phyloP scores from a whole-genome alignment of 352 stramenopile species.

The Phytophthora chlamydospora region DNA sequence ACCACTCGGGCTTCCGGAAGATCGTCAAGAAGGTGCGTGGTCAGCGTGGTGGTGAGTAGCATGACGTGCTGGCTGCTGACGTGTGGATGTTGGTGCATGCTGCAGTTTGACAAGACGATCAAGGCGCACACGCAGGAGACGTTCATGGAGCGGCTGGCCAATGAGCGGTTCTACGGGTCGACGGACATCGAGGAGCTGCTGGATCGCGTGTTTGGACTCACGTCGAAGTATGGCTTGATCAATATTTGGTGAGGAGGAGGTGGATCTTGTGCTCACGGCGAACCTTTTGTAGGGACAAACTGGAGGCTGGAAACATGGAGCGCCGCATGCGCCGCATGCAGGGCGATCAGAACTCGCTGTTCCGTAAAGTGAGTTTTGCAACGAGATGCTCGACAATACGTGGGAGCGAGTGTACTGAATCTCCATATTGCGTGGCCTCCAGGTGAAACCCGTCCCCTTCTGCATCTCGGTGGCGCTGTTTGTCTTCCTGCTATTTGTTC shows the following conservation, averaged over 20 bases:
- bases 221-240: conserved; percentile 65
- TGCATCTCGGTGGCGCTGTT: conserved; percentile 77
- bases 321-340: conserved; percentile 82
- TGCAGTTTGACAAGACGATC: conserved; percentile 92
- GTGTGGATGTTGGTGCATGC: background rate
- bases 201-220: conserved; percentile 78
- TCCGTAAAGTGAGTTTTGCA: conserved; percentile 69
- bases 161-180: conserved; percentile 80
- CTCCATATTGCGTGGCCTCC: conserved; percentile 1
- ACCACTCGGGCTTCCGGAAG: conserved; percentile 93
- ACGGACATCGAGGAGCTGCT: conserved; percentile 83
- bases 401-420: conserved; percentile 12
- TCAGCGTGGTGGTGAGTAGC: background rate
- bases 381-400: conserved; percentile 6
- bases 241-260: background rate
- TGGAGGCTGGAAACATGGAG: conserved; percentile 90
- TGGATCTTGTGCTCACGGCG: conserved; percentile 8
- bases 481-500: conserved; percentile 72
- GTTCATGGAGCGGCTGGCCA: conserved; percentile 86
- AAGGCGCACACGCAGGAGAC: conserved; percentile 65
- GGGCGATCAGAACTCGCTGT: conserved; percentile 80
- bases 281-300: conserved; percentile 65
- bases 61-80: background rate
- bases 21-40: conserved; percentile 91
- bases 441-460: conserved; percentile 86